Percentiles rank a stretch among this genome's conserved stretches.
phyloP scores from a whole-genome alignment of 768 basidiomycete genomes.

The Leccinum disarticulatum region DNA sequence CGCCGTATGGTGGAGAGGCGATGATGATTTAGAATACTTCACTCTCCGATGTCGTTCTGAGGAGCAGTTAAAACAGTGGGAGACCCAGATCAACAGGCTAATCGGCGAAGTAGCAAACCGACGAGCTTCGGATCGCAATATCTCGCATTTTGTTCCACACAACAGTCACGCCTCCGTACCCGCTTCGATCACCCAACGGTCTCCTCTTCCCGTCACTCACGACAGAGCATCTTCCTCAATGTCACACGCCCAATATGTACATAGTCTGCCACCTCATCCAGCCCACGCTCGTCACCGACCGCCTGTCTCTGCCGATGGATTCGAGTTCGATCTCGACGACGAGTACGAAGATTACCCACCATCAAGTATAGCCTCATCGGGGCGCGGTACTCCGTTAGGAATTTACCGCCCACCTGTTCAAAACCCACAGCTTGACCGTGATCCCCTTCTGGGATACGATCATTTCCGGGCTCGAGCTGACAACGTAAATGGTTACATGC shows the following conservation, averaged over 20 bases:
- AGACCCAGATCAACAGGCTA: conserved; percentile 82
- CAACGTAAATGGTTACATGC: conserved; percentile 59
- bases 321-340: conserved; percentile 72
- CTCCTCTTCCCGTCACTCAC: conserved; percentile 36
- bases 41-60: conserved; percentile 90
- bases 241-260: conserved; percentile 31
- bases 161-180: conserved; percentile 43
- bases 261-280: conserved; percentile 34
- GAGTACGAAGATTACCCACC: conserved; percentile 77
- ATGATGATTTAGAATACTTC: conserved; percentile 91
- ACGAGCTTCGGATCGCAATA: conserved; percentile 62
- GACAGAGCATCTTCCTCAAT: conserved; percentile 38
- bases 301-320: conserved; percentile 64
- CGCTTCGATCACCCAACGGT: conserved; percentile 34
- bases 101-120: conserved; percentile 76
- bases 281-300: conserved; percentile 36
- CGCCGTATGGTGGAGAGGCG: conserved; percentile 93
- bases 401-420: conserved; percentile 57
- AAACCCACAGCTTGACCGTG: conserved; percentile 59
- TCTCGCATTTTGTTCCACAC: conserved; percentile 49
- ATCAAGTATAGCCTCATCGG: conserved; percentile 48
- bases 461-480: conserved; percentile 71
- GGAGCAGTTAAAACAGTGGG: conserved; percentile 93
- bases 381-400: conserved; percentile 73
- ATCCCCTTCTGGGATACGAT: conserved; percentile 45